Evolutionary conservation across 2,329 filamentous ascomycete species (phyloP), one percentile per base, ranked within the genome.

Genomic region (Thelonectria rubi): DNA sequence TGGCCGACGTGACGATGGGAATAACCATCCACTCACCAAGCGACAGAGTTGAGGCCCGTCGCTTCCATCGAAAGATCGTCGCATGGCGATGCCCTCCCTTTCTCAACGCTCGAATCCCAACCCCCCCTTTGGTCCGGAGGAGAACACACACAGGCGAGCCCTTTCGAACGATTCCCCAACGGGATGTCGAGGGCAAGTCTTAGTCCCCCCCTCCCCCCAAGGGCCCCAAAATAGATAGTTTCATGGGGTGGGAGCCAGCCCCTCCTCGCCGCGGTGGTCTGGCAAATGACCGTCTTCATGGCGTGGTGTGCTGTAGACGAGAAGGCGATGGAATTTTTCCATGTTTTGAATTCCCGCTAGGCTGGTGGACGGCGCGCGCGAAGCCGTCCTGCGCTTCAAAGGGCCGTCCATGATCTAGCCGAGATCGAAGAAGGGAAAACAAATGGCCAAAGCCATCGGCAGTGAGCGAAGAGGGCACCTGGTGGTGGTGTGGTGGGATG

Each of bases 191-290:
- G 53, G 43, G 49, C 50, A 50, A 45, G 54, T 46, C 53, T 47
- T 60, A 42, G 55, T 15, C 55, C 47, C 26, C 26, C 24, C 24
- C 24, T 6, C n/a, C n/a, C n/a, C 50, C 57, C 37, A 26, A 15
- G 14, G 21, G 40, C 39, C 60, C 65, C 63, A 62, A 68, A 71
- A 71, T 71, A 71, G 66, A 68, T 60, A 54, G 63, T 56, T 64
- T 46, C 55, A 52, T 66, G 49, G 34, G 46, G 53, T 66, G 49
- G 34, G 46, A 50, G 60, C 53, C 66, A 65, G 51, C 60, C 60
- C 62, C 62, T 69, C 65, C 61, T 61, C 66, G 64, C 65, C 65
- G 61, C 26, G 52, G 55, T 62, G 63, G 51, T 56, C 66, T 66
- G 57, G 62, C 67, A 65, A 71, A 71, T 71, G 67, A 60, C 55